Percentiles rank a stretch among this genome's conserved stretches.
phyloP scores from a whole-genome alignment of 2,329 filamentous ascomycete species.

The Rhynchosporium graminicola region DNA sequence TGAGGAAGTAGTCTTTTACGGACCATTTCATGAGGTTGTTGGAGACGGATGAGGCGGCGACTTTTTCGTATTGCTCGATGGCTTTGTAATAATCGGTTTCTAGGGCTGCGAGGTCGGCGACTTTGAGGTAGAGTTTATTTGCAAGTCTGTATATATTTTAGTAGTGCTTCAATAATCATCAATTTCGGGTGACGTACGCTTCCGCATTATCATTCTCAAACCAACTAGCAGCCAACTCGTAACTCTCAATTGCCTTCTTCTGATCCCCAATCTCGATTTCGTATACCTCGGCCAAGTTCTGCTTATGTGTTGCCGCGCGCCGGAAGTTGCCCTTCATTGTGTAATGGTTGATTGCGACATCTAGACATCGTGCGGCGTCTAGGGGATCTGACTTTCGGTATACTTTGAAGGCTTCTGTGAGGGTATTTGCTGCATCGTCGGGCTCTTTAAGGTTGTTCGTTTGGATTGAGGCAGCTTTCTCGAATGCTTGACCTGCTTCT shows the following conservation, averaged over 20 bases:
- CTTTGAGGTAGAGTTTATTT: slow-evolving; percentile 92
- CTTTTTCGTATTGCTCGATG: slow-evolving; percentile 80
- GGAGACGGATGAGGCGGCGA: slow-evolving; percentile 74
- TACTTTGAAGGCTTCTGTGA: slow-evolving; percentile 91
- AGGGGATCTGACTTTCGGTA: slow-evolving; percentile 84
- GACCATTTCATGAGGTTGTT: slow-evolving; percentile 94
- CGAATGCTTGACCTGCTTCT: slow-evolving; percentile 85
- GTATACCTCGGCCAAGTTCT: slow-evolving; percentile 82
- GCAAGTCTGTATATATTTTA: slow-evolving; percentile 61
- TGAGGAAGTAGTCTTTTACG: slow-evolving; percentile 94
- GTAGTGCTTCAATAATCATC: background rate
- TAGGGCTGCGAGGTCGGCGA: slow-evolving; percentile 81
- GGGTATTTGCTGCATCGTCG: slow-evolving; percentile 86
- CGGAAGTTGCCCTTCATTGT: slow-evolving; percentile 88
- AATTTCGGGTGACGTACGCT: slow-evolving; percentile 57
- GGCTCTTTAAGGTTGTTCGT: slow-evolving; percentile 81
- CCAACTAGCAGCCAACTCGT: slow-evolving; percentile 84
- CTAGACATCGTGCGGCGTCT: slow-evolving; percentile 78
- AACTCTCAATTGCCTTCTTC: slow-evolving; percentile 77
- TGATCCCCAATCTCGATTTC: slow-evolving; percentile 79
- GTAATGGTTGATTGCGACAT: slow-evolving; percentile 81
- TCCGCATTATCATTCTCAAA: slow-evolving; percentile 84
- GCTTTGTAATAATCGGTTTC: slow-evolving; percentile 83
- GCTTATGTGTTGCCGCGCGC: slow-evolving; percentile 86
- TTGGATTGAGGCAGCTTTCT: slow-evolving; percentile 82